Conservation (phyloP, 169 alveolate genomes). For the Perkinsus olseni region DNA sequence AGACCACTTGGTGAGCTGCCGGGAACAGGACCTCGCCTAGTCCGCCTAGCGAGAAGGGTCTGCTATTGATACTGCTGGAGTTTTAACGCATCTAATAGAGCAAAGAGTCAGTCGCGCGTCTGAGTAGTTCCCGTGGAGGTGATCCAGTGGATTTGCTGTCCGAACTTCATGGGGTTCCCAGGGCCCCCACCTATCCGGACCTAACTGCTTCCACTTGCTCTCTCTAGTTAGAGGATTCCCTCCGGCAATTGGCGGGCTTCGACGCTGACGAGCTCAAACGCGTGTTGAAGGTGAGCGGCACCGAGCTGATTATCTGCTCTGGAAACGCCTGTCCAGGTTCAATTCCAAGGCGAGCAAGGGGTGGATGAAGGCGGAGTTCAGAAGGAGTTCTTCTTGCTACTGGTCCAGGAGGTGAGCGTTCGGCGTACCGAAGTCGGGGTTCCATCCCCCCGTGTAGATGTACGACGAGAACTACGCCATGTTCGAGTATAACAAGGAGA, state of each 20-base stretch:
- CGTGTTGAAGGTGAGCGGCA: not conserved
- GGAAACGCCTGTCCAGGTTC: constrained; percentile 37
- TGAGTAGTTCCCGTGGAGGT: too few relatives aligned
- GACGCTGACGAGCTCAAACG: not conserved
- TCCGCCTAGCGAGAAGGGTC: too few relatives aligned
- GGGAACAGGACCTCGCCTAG: too few relatives aligned
- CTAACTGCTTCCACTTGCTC: too few relatives aligned
- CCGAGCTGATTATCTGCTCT: not conserved
- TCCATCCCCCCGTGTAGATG: constrained; percentile 10
- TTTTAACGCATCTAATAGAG: too few relatives aligned
- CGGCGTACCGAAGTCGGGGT: not conserved
- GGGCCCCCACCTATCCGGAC: too few relatives aligned
- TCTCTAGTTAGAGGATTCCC: not conserved
- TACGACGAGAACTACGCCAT: constrained; percentile 70
- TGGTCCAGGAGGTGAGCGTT: constrained; percentile 38
- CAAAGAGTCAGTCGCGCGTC: too few relatives aligned
- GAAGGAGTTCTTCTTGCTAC: constrained; percentile 68
- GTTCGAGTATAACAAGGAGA: constrained; percentile 58
- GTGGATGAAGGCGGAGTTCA: constrained; percentile 82
- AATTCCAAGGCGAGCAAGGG: constrained; percentile 73
- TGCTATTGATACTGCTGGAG: too few relatives aligned
- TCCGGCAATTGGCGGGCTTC: not conserved
- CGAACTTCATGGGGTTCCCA: too few relatives aligned
- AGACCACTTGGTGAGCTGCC: not conserved
- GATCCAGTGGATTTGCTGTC: too few relatives aligned